Percentiles rank a stretch among this genome's conserved stretches.
Evolutionary conservation across 2,329 filamentous ascomycete genomes (phyloP).

Genomic region (Helicocarpus griseus): DNA sequence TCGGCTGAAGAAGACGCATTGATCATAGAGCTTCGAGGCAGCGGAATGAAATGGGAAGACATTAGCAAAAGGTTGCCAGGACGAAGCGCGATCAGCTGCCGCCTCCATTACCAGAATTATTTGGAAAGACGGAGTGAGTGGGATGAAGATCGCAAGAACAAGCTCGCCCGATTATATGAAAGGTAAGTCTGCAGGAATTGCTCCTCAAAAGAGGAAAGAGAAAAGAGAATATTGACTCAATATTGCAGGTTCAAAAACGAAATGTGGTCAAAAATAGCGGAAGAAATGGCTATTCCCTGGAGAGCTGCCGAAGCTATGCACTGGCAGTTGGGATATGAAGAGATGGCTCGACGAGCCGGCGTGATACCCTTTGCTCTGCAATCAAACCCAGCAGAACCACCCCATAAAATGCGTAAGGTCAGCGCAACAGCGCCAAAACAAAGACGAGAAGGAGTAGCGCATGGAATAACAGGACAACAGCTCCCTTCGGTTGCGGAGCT

Average conservation of each 20-base stretch:
- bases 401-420: slow-evolving; percentile 27
- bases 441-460: slow-evolving; percentile 28
- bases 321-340: slow-evolving; percentile 86
- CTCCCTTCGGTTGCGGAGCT: slow-evolving; percentile 39
- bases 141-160: slow-evolving; percentile 97
- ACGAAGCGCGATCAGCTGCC: slow-evolving; percentile 85
- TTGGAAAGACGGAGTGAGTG: slow-evolving; percentile 85
- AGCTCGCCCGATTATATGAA: slow-evolving; percentile 87
- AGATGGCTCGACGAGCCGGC: slow-evolving; percentile 64
- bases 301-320: slow-evolving; percentile 95
- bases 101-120: slow-evolving; percentile 95
- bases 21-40: slow-evolving; percentile 81
- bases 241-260: slow-evolving; percentile 79
- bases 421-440: slow-evolving; percentile 30
- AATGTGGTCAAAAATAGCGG: slow-evolving; percentile 94
- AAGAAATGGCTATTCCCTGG: slow-evolving; percentile 93
- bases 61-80: slow-evolving; percentile 86
- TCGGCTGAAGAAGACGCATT: slow-evolving; percentile 80
- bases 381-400: slow-evolving; percentile 47
- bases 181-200: slow-evolving; percentile 51
- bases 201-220: no score
- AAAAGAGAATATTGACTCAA: no score
- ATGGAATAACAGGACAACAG: slow-evolving; percentile 24
- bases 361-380: slow-evolving; percentile 77
- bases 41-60: slow-evolving; percentile 97